Conservation (phyloP, 176 grass and related monocot species). For the Oryza meridionalis region DNA sequence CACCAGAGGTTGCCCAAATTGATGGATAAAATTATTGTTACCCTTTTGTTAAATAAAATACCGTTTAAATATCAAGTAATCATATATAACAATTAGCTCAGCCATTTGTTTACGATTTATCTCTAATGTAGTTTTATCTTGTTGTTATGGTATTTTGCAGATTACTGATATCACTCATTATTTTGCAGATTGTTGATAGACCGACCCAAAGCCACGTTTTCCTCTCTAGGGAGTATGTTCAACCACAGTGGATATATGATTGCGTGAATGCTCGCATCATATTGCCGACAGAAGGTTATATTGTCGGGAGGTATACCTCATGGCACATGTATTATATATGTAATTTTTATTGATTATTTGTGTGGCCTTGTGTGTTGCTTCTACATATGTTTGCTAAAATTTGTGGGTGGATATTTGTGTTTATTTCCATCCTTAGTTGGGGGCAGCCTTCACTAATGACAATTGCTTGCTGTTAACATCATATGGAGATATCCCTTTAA, state of each 20-base stretch:
- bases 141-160: neutral
- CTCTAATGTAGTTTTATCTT: constrained; percentile 6
- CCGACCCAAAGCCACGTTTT: constrained; percentile 95
- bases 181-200: constrained; percentile 94
- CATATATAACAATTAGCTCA: neutral
- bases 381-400: constrained; percentile 25
- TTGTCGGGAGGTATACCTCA: constrained; percentile 83
- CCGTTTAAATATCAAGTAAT: neutral
- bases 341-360: neutral
- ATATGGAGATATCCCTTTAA: neutral
- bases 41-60: constrained; percentile 13
- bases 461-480: neutral
- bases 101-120: neutral
- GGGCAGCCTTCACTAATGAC: neutral
- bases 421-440: neutral
- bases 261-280: constrained; percentile 78
- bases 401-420: neutral
- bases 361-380: neutral
- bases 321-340: neutral
- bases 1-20: constrained; percentile 15
- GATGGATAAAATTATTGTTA: neutral
- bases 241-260: constrained; percentile 97
- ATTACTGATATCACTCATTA: neutral
- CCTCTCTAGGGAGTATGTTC: constrained; percentile 90
- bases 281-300: constrained; percentile 75